phyloP scores from a whole-genome alignment of 2,329 filamentous ascomycete genomes.

The Alternaria sp. region DNA sequence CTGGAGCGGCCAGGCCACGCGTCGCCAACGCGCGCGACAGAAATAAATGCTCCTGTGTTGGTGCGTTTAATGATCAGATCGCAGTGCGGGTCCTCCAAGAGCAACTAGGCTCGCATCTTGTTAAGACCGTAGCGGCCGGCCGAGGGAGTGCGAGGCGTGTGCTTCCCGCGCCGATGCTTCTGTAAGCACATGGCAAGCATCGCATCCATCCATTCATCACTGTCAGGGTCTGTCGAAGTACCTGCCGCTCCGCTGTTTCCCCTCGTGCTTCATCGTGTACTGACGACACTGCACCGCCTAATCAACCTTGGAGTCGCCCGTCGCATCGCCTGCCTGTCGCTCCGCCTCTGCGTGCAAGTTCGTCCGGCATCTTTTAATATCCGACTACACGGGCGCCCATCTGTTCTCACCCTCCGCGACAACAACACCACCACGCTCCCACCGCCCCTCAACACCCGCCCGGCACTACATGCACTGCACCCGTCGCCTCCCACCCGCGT shows the following conservation, averaged over 20 bases:
- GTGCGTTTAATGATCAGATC: conserved; percentile 6
- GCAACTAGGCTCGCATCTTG: conserved; percentile 6
- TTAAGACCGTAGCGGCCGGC: conserved; percentile 16
- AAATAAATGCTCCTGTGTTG: conserved; percentile 4
- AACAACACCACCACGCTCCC: conserved; percentile 20
- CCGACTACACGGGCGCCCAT: conserved; percentile 13
- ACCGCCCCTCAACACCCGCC: conserved; percentile 7
- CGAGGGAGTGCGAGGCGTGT: conserved; percentile 15
- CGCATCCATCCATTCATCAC: neutral
- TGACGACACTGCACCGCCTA: conserved; percentile 15
- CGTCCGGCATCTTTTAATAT: conserved; percentile 17
- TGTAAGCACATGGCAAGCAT: conserved; percentile 14
- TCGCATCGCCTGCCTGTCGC: conserved; percentile 17
- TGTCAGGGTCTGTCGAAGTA: conserved; percentile 4
- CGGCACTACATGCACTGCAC: conserved; percentile 11
- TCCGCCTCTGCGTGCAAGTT: conserved; percentile 15
- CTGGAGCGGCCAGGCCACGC: conserved; percentile 5
- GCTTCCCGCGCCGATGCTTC: conserved; percentile 13
- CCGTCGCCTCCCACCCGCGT: conserved; percentile 4
- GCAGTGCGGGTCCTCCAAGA: conserved; percentile 6
- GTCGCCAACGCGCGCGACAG: conserved; percentile 3
- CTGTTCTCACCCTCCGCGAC: conserved; percentile 22
- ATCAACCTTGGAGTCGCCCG: neutral
- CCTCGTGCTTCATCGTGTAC: conserved; percentile 6
- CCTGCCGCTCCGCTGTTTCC: conserved; percentile 5